Base-by-base conservation (phyloP, 1,284 basidiomycete species). In the Rhodotorula sp. region DNA sequence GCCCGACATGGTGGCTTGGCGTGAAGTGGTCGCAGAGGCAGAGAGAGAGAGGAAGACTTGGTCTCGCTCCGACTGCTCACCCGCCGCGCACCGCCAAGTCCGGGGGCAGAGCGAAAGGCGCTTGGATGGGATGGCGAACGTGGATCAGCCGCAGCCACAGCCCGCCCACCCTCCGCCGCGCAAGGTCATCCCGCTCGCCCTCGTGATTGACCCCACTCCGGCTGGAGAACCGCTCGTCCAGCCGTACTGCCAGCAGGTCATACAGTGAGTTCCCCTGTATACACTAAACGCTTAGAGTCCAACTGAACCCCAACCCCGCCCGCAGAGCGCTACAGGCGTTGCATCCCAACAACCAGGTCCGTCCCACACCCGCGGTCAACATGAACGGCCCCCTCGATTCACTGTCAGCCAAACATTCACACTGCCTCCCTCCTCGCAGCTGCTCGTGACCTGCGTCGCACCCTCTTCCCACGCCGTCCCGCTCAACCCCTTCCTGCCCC, bases 401-500 rank as follows among this genome's bases (percentile, higher is more conserved):
- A n/a, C n/a, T n/a, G n/a, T n/a, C n/a, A n/a, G n/a, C 12, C 38
- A 21, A 45, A 23, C 31, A 59, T 7, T 28, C 55, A 18, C 19
- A 34, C 28, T 31, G 26, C 8, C 6, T 19, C 12, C 6, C 16
- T 23, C 52, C 26, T 38, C 28, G 15, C 68, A 76, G 75, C 61
- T 76, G 26, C 57, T 76, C 56, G 21, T 74, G 62, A 72, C 72
- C 52, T 60, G 64, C 49, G 23, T 76, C n/a, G 58, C 55, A 5
- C 70, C 73, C 1, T 63, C 69, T 4, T 66, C 73, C 12, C 68
- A 74, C 19, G 66, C 70, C 6, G 52, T 67, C 31, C 68, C 75
- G 21, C 66, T 68, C 23, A 64, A 68, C 61, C 75, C 75, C 10
- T 74, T 76, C 65, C 70, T 72, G 14, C 64, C 75, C 3, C 70